Evolutionary conservation across 1,284 basidiomycete species (phyloP).

Genomic region (Heimioporus retisporus): DNA sequence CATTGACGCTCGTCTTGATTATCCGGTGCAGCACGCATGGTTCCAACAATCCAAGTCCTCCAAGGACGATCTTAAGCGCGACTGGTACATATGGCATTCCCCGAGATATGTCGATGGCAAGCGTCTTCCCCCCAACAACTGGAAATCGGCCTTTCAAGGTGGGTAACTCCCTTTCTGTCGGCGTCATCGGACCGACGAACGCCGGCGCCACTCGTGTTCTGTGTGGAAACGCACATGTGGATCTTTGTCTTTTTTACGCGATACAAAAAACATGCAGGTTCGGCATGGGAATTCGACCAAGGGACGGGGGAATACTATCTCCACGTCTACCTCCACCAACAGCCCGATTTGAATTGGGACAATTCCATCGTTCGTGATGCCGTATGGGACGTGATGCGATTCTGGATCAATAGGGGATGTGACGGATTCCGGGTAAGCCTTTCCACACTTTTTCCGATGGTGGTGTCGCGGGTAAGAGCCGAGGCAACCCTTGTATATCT

Average conservation of each 20-base stretch:
- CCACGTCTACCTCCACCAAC: constrained; percentile 75
- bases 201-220: not conserved
- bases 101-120: constrained; percentile 63
- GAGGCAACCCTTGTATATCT: constrained; percentile 4
- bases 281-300: constrained; percentile 81
- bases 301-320: constrained; percentile 80
- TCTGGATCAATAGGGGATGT: constrained; percentile 81
- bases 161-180: constrained; percentile 7
- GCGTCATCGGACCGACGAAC: not conserved
- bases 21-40: constrained; percentile 69
- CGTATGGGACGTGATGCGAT: constrained; percentile 74
- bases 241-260: not conserved
- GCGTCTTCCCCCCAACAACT: constrained; percentile 78
- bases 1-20: too few relatives aligned
- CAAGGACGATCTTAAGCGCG: constrained; percentile 69
- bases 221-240: constrained; percentile 7
- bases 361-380: constrained; percentile 71
- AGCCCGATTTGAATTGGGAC: constrained; percentile 88
- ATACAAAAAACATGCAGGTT: constrained; percentile 53
- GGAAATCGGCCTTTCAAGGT: constrained; percentile 78
- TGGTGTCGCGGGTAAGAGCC: constrained; percentile 16
- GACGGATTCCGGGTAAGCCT: constrained; percentile 77
- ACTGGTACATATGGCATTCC: constrained; percentile 85
- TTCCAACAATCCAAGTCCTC: constrained; percentile 73
- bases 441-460: not conserved